Base-by-base conservation (phyloP, 352 stramenopile genomes). In the Pythium plurisporium region DNA sequence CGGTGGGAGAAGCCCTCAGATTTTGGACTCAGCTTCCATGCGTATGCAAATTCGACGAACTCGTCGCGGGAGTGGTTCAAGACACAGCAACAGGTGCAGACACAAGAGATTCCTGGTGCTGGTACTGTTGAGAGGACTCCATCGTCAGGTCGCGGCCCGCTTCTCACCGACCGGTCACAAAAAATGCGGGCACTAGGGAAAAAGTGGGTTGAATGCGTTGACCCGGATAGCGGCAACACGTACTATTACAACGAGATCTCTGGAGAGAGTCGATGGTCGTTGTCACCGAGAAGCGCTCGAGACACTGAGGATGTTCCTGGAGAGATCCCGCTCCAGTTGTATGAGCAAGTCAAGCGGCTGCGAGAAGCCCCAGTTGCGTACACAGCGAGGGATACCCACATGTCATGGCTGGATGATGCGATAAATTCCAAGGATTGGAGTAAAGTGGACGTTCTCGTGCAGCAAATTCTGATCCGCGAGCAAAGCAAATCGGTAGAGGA, bases 191-290 rank as follows among this genome's bases (percentile, higher is more conserved):
- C 59, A 14, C 67, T 91, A 4, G 80, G 77, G 17, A 78, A 76
- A 45, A 87, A 88, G 37, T 97, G 90, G 90, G 62, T 94, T 42
- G 86, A 97, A 55, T 72, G 78, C 41, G 62, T 90, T 23, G 86
- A 97, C 56, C 53, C 69, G 4, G 83, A 86, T 33, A 91, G 79
- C 12, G 77, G 79, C 23, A 70, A 95, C 59, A 80, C 91, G 33
- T 97, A 94, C 65, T 97, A 97, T 55, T 95, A 92, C 69, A 97
- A 97, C 55, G 86, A 87, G 52, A 73, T 89, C 54, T 97, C 80
- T 22, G 79, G 93, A 25, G 83, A 97, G 61, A 81, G 74, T 7
- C 72, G 83, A 44, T 97, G 87, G 89, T 92, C 82, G 20, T 64
- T 94, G 17, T 90, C 82, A 5, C 84, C 84, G 20, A 74, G 79